Base-by-base conservation (phyloP, 148 eudicot species). In the Heliosperma pusillum region DNA sequence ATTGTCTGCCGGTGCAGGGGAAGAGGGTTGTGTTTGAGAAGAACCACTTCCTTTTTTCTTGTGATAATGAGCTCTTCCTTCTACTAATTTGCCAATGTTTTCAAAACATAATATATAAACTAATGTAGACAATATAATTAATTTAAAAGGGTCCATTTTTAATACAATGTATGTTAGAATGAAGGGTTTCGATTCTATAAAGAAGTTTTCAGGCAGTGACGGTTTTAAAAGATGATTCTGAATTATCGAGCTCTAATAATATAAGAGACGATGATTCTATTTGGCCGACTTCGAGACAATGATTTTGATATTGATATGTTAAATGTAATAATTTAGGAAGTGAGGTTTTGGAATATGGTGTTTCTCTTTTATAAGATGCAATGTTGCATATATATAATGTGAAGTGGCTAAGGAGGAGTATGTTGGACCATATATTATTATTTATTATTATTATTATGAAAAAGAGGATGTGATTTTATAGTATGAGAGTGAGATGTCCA, bases 51-150 rank as follows among this genome's bases (percentile, higher is more conserved):
- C 47, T 59, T 62, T 83, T 81, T 64, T 81, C 85, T 89, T 91
- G 83, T 81, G 86, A 21, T 76, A 76, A 65, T 91, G 97, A 27
- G 67, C 58, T 77, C 97, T 89, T 45, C 83, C 90, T 78, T 87
- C 83, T 53, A 78, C 92, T 42, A 77, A 80, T 80, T 77, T 80
- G 53, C 22, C 57, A 53, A 29, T 30, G 71, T 80, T 58, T 57
- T 76, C 79, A 25, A 62, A 61, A 21, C 59, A 42, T 66, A 70
- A 15, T 26, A 74, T 45, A 30, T 62, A 59, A 33, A 57, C 4
- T 45, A 76, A 1, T 40, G 60, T 70, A 2, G 72, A 10, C 21
- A 62, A 50, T 67, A 64, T 36, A 8, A 71, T 3, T 24, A 65
- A 40, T 15, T 47, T 71, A 2, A 7, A 71, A 65, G 22, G 25